phyloP scores from a whole-genome alignment of 495 filamentous ascomycete species.

The Cudoniella acicularis region DNA sequence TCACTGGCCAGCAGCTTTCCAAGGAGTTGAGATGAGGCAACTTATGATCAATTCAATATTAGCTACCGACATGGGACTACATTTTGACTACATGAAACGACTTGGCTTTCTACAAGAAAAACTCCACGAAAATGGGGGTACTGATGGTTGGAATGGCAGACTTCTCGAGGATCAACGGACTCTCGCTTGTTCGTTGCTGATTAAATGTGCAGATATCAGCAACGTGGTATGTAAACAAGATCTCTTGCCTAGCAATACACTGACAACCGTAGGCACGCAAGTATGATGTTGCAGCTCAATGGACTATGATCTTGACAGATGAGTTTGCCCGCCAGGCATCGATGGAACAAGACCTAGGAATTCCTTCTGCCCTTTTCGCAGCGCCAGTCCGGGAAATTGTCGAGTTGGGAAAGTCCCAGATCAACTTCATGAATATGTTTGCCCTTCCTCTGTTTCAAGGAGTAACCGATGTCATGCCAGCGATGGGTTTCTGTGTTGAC shows the following conservation, averaged over 20 bases:
- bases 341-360: slow-evolving; percentile 85
- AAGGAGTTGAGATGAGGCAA: slow-evolving; percentile 70
- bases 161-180: slow-evolving; percentile 66
- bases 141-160: slow-evolving; percentile 69
- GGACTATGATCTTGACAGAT: slow-evolving; percentile 88
- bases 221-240: slow-evolving; percentile 67
- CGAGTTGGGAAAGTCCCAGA: slow-evolving; percentile 82
- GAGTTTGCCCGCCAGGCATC: slow-evolving; percentile 90
- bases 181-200: slow-evolving; percentile 79
- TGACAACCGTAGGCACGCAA: slow-evolving; percentile 62
- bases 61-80: slow-evolving; percentile 94
- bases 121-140: slow-evolving; percentile 56
- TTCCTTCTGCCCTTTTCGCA: slow-evolving; percentile 80
- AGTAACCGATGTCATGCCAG: slow-evolving; percentile 77
- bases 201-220: slow-evolving; percentile 98
- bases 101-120: slow-evolving; percentile 74
- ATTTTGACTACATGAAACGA: slow-evolving; percentile 92
- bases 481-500: slow-evolving; percentile 74
- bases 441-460: slow-evolving; percentile 86
- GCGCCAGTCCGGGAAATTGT: slow-evolving; percentile 79
- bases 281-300: slow-evolving; percentile 74
- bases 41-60: slow-evolving; percentile 94
- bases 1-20: slow-evolving; percentile 82
- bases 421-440: slow-evolving; percentile 95
- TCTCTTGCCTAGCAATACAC: background rate